Conservation (phyloP, 768 basidiomycete genomes). For the Panaeolus papilionaceus region DNA sequence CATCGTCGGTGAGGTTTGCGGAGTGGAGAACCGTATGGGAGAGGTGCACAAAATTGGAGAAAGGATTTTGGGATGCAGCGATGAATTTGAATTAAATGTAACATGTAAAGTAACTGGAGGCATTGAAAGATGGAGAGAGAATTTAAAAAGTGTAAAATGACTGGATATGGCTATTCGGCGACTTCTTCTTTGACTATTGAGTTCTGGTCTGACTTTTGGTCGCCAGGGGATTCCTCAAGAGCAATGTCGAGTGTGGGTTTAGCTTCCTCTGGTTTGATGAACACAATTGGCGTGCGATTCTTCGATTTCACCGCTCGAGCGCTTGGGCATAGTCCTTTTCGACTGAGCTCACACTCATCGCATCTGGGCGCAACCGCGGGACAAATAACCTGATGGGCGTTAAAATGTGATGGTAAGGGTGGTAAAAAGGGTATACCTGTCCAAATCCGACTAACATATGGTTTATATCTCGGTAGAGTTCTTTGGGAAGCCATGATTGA, state of each 20-base stretch:
- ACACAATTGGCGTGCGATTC: constrained; percentile 35
- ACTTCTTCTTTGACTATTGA: constrained; percentile 13
- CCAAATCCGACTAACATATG: constrained; percentile 85
- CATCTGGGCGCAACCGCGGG: constrained; percentile 71
- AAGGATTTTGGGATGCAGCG: constrained; percentile 83
- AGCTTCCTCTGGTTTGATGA: constrained; percentile 26
- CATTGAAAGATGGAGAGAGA: not conserved
- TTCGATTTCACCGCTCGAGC: constrained; percentile 39
- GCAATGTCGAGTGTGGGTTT: constrained; percentile 40
- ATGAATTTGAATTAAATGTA: constrained; percentile 33
- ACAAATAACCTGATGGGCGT: constrained; percentile 60
- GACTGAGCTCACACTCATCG: constrained; percentile 63
- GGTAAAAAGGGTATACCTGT: constrained; percentile 54
- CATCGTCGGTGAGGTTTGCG: constrained; percentile 59
- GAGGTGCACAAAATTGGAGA: constrained; percentile 78
- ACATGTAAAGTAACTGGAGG: not conserved
- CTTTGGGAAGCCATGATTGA: constrained; percentile 83
- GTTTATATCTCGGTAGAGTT: constrained; percentile 78
- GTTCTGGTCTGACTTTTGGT: constrained; percentile 23
- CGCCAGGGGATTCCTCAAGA: constrained; percentile 35
- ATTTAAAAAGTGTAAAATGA: no score
- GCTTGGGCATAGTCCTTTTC: constrained; percentile 69
- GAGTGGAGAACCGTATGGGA: constrained; percentile 80
- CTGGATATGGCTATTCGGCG: not conserved
- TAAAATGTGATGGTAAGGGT: not conserved